phyloP scores from a whole-genome alignment of 371 early-diverging fungal species.

The Mucor plumbeus region DNA sequence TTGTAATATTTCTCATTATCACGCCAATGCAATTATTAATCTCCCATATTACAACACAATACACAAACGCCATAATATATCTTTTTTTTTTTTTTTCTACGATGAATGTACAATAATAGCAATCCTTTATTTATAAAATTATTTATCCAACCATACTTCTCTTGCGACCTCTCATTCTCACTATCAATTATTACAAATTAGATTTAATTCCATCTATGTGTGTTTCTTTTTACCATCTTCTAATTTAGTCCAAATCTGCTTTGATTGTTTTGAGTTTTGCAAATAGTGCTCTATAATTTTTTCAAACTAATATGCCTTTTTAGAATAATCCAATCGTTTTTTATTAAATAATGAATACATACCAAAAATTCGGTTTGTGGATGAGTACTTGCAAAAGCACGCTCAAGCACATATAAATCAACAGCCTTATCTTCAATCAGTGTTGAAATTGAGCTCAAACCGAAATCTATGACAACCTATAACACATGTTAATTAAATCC shows the following conservation, averaged over 20 bases:
- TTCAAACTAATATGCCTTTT: constrained; percentile 62
- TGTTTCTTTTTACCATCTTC: constrained; percentile 76
- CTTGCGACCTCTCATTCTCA: constrained; percentile 90
- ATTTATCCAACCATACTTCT: constrained; percentile 86
- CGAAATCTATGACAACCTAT: constrained; percentile 96
- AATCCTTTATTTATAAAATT: neutral
- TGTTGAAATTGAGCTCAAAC: constrained; percentile 85
- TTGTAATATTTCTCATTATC: too few relatives aligned
- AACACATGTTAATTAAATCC: neutral
- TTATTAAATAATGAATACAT: constrained; percentile 18
- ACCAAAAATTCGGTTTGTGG: constrained; percentile 79
- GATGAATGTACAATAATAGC: too few relatives aligned
- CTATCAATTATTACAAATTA: constrained; percentile 40
- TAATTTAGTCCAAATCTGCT: constrained; percentile 69
- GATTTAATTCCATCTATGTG: neutral
- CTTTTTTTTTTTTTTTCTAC: too few relatives aligned
- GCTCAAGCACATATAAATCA: constrained; percentile 98
- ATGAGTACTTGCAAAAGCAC: constrained; percentile 92
- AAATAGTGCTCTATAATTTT: constrained; percentile 73
- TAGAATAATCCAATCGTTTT: neutral
- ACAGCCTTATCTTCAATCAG: constrained; percentile 99
- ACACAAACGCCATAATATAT: too few relatives aligned
- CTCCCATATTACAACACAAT: too few relatives aligned
- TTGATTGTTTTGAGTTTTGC: constrained; percentile 54
- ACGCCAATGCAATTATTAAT: too few relatives aligned